Evolutionary conservation across 768 basidiomycete genomes (phyloP), one percentile per base, ranked within the genome.

Genomic region (Mycena capillaripes): DNA sequence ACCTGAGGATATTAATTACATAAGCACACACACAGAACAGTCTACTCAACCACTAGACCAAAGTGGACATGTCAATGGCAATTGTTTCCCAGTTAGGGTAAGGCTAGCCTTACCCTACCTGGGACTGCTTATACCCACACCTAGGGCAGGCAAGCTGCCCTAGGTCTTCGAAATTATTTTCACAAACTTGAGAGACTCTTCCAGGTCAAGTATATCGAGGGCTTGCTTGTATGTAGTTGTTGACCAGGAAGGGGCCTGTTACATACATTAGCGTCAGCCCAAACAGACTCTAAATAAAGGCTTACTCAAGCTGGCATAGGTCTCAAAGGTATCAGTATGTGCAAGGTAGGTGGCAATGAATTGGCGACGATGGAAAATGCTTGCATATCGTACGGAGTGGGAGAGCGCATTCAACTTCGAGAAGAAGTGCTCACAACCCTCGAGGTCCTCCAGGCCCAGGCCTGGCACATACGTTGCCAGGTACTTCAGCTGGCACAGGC

Each of bases 391-490:
- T 2, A 44, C 27, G 30, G n/a, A 60, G 58, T 48, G 42, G 17
- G 73, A 72, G 17, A 70, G 30, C 19, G 38, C 56, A 29, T 74
- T 74, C 17, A 71, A 74, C 44, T 36, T 27, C 2, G 70, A 59
- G 44, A 74, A 72, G 21, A 69, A 46, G n/a, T 55, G 55, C 36
- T 74, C 74, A 52, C 74, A 75, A 4, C 67, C 69, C 44, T 75
- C 74, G 16, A 73, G 59, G 34, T 75, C 66, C 30, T 68, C 66
- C 16, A 68, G 42, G n/a, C 72, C 70, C 5, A 62, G 23, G 7
- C 74, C 74, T 8, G 21, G 32, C 29, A 64, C 44, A 34, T 75
- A 75, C 5, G 50, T 42, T 21, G 66, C 46, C 23, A 66, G 74
- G 42, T 55, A 68, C 21, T 2, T 11, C 16, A 74, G 36, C 32